Evolutionary conservation across 2,329 filamentous ascomycete species (phyloP).

Genomic region (Aspergillus sp.): DNA sequence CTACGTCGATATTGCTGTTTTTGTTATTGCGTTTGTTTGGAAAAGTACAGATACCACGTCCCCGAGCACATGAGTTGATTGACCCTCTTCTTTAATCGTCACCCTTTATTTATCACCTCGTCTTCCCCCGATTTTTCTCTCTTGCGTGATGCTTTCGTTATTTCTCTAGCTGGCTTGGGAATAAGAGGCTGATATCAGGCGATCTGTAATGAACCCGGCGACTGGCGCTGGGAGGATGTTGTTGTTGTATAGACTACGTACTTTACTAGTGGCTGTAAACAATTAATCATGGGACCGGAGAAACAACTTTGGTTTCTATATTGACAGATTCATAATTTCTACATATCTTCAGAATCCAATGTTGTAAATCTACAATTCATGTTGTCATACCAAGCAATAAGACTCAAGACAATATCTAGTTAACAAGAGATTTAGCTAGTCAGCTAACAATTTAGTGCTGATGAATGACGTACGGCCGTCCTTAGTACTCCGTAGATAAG

Average conservation of each 20-base stretch:
- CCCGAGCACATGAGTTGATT: conserved; percentile 9
- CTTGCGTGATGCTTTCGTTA: conserved; percentile 2
- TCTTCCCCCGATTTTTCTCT: not conserved
- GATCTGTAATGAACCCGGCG: not conserved
- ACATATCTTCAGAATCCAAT: too few relatives aligned
- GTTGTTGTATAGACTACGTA: not conserved
- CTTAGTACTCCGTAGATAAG: too few relatives aligned
- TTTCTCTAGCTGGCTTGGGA: conserved; percentile 11
- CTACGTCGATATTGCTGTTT: conserved; percentile 5
- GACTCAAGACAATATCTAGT: too few relatives aligned
- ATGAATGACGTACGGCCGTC: conserved; percentile 1
- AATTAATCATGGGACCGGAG: not conserved
- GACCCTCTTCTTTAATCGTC: not conserved
- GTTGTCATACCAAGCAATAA: too few relatives aligned
- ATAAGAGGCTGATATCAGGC: conserved; percentile 9
- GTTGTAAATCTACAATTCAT: too few relatives aligned
- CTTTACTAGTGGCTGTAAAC: not conserved
- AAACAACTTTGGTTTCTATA: not conserved
- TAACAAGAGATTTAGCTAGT: too few relatives aligned
- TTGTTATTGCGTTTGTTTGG: conserved; percentile 3
- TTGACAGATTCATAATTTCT: not conserved
- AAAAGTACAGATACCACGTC: conserved; percentile 10
- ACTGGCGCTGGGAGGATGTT: not conserved
- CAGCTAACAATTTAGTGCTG: not conserved
- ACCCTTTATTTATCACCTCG: not conserved